A percentile compares a stretch with the other conserved stretches of the same genome.
phyloP scores from a whole-genome alignment of 257 asterid species.

The Misopates orontium region DNA sequence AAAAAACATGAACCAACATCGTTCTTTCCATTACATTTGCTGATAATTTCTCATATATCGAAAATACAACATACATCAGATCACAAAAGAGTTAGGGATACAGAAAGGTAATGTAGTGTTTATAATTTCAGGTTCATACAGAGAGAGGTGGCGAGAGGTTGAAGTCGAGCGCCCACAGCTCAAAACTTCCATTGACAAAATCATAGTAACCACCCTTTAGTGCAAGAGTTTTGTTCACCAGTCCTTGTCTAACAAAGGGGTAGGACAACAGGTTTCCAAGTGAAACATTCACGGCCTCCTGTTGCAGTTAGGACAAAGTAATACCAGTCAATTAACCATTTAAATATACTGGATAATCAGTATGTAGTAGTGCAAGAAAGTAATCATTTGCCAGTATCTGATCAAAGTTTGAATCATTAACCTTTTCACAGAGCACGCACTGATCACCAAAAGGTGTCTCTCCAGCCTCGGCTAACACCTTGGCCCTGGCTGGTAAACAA shows the following conservation, averaged over 20 bases:
- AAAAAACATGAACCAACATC: conserved; percentile 24
- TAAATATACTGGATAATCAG: neutral
- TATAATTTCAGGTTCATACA: conserved; percentile 65
- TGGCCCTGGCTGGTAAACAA: conserved; percentile 73
- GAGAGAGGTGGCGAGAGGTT: conserved; percentile 70
- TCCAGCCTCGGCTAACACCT: conserved; percentile 48
- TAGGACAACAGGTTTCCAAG: conserved; percentile 80
- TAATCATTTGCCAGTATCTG: neutral
- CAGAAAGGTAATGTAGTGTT: neutral
- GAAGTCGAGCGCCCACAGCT: conserved; percentile 93
- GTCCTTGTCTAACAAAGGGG: conserved; percentile 85
- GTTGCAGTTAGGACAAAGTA: conserved; percentile 22
- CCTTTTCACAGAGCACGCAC: conserved; percentile 76
- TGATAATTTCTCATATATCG: conserved; percentile 24
- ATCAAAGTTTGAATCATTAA: conserved; percentile 11
- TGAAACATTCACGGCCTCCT: conserved; percentile 96
- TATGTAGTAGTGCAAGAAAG: neutral
- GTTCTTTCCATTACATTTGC: conserved; percentile 40
- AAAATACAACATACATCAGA: conserved; percentile 41
- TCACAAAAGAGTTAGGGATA: conserved; percentile 32
- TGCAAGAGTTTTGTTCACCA: conserved; percentile 85
- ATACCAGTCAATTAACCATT: neutral
- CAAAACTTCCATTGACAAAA: conserved; percentile 76
- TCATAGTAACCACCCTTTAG: conserved; percentile 89
- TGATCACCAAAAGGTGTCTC: conserved; percentile 45